phyloP scores from a whole-genome alignment of 495 filamentous ascomycete species.

The Extremus antarcticus region DNA sequence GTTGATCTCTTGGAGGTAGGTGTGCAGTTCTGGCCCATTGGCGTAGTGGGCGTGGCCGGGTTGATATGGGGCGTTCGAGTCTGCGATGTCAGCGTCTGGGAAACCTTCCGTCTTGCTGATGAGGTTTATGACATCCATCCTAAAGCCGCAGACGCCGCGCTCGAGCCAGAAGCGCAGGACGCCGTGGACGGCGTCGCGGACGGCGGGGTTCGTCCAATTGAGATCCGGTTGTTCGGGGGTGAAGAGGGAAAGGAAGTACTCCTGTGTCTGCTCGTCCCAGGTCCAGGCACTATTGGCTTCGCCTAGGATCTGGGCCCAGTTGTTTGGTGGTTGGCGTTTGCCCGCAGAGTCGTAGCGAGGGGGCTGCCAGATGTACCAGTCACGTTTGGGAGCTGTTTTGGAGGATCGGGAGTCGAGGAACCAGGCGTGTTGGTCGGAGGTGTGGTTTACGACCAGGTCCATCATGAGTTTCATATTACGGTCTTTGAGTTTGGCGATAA shows the following conservation, averaged over 20 bases:
- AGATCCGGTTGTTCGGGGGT: constrained; percentile 43
- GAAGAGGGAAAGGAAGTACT: constrained; percentile 47
- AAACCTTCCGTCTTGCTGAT: constrained; percentile 39
- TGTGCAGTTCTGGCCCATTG: constrained; percentile 49
- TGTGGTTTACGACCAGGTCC: constrained; percentile 47
- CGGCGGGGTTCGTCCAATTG: constrained; percentile 44
- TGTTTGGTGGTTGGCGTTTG: constrained; percentile 46
- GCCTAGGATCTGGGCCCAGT: constrained; percentile 46
- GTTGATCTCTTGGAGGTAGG: constrained; percentile 40
- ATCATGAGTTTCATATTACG: constrained; percentile 45
- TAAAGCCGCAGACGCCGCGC: constrained; percentile 44
- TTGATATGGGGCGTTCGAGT: constrained; percentile 33
- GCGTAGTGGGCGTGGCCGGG: constrained; percentile 38
- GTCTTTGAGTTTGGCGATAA: constrained; percentile 40
- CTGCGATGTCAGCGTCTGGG: constrained; percentile 35
- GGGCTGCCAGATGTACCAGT: constrained; percentile 52
- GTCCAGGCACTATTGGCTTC: constrained; percentile 40
- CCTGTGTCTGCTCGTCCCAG: constrained; percentile 40
- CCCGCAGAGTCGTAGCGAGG: constrained; percentile 39
- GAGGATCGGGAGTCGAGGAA: constrained; percentile 43
- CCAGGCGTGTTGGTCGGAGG: constrained; percentile 46
- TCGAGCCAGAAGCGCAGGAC: constrained; percentile 45
- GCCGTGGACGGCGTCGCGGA: constrained; percentile 40
- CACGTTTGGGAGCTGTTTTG: constrained; percentile 38
- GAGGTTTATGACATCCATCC: constrained; percentile 47